Evolutionary conservation across 2,329 filamentous ascomycete species (phyloP).

Genomic region (Paraphoma chrysanthemicola): DNA sequence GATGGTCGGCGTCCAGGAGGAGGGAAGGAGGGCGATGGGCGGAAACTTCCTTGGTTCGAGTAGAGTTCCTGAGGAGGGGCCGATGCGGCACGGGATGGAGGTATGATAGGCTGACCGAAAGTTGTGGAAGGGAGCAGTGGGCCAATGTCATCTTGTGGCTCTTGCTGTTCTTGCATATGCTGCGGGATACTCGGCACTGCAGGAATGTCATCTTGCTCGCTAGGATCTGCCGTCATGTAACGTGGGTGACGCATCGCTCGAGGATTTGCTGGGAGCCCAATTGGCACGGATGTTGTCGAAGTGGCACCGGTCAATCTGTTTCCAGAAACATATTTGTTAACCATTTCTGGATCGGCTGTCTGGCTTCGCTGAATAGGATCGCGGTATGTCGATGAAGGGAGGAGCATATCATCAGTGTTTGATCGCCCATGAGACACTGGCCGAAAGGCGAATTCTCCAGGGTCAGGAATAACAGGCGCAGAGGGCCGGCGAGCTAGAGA

Average conservation of each 20-base stretch:
- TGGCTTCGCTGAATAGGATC: conserved; percentile 63
- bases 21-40: conserved; percentile 35
- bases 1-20: conserved; percentile 46
- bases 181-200: conserved; percentile 64
- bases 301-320: conserved; percentile 46
- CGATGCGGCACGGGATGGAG: conserved; percentile 52
- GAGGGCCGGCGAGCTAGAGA: conserved; percentile 79
- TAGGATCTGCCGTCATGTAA: conserved; percentile 66
- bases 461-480: conserved; percentile 80
- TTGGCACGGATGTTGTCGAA: conserved; percentile 60
- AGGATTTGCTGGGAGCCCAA: conserved; percentile 89
- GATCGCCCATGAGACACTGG: conserved; percentile 43
- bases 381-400: conserved; percentile 42
- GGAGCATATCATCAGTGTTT: conserved; percentile 51
- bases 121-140: conserved; percentile 57
- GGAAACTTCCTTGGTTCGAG: conserved; percentile 20
- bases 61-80: conserved; percentile 55
- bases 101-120: conserved; percentile 50
- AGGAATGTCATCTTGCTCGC: conserved; percentile 57
- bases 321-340: conserved; percentile 46
- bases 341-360: conserved; percentile 67
- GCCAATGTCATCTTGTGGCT: conserved; percentile 52
- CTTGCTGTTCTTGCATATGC: conserved; percentile 25
- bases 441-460: conserved; percentile 58
- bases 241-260: conserved; percentile 86